Evolutionary conservation across 805 yeast species (phyloP), one percentile per base, ranked within the genome.

Genomic region (Metschnikowia orientalis): DNA sequence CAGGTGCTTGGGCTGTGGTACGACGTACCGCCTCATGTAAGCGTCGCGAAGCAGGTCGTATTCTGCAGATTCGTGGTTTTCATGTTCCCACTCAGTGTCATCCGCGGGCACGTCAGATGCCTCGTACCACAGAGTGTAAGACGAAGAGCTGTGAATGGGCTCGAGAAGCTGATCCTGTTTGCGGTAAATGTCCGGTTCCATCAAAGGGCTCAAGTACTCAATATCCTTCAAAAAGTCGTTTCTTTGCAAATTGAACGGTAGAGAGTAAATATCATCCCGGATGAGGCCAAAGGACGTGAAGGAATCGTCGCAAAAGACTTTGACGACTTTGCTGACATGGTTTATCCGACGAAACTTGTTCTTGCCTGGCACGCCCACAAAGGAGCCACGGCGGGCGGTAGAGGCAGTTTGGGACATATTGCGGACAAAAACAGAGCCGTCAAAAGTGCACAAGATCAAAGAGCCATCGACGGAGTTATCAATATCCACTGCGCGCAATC

Each of bases 391-490:
- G 10, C 22, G 4, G n/a, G 23, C 17, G 11, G 32, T n/a, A 54
- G 31, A 27, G 11, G 16, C 26, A 13, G 44, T 41, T n/a, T 28
- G 44, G 3, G 58, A 44, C n/a, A n/a, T n/a, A n/a, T n/a, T n/a
- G 9, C 59, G 70, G 43, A 64, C 61, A 44, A 73, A 86, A 0
- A 75, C 84, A 14, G 80, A 71, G 0, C 96, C 96, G 30, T 77
- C 76, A 13, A 63, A 54, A 0, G 92, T 81, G 41, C 82, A 73
- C 1, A 89, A 52, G 1, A 88, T 61, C 2, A 85, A 54, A 0
- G 84, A 76, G 0, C 94, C 94, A 47, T 80, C 83, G 11, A 58
- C 62, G 2, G 82, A 73, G 26, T 80, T 67, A 47, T 79, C 90
- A 19, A 83, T 71, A 56, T 86, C 95, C 4, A 60, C 62, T 29